Evolutionary conservation across 1,139 yeast genomes (phyloP), one percentile per base, ranked within the genome.

Genomic region (Lodderomyces metapsilosis): DNA sequence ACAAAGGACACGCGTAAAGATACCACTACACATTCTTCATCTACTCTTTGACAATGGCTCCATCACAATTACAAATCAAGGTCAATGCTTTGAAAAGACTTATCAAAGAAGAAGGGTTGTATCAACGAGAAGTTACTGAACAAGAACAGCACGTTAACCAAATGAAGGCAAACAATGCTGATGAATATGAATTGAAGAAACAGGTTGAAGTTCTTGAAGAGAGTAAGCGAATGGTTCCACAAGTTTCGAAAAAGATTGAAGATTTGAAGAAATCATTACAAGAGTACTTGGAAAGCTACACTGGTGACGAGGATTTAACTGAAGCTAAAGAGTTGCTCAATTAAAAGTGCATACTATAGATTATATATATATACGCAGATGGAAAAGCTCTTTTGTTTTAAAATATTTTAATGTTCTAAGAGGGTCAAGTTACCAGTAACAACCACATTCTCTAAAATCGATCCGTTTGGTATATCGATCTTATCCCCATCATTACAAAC

Each of bases 401-500:
- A n/a, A n/a, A n/a, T n/a, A n/a, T n/a, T 12, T 39, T 68, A 92
- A 68, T 92, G 98, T 72, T 92, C 98, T 59, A 92, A 80, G 54
- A 92, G 91, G 57, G 95, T 88, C 69, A 92, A 80, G 71, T 88
- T 88, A 64, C 98, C 98, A 45, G 98, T 92, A 56, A 92, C 89
- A 52, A 92, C 98, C 42, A 91, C 98, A 58, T 92, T 92, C 67
- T 92, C 98, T 57, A 92, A 78, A 43, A 89, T 78, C 21, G 96
- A 78, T 35, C 98, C 98, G 60, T 92, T 91, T 55, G 98, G 98
- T 73, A 92, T 88, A 62, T 92, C 98, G 57, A 92, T 92, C 71
- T 82, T 88, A 62, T 88, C 94, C 50, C 98, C 98, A 59, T 92
- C 98, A 49, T 92, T 91, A 68, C 98, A 91, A 44, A 92, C 98